Evolutionary conservation across 2,329 filamentous ascomycete genomes (phyloP).

Genomic region (Colletotrichum filicis): DNA sequence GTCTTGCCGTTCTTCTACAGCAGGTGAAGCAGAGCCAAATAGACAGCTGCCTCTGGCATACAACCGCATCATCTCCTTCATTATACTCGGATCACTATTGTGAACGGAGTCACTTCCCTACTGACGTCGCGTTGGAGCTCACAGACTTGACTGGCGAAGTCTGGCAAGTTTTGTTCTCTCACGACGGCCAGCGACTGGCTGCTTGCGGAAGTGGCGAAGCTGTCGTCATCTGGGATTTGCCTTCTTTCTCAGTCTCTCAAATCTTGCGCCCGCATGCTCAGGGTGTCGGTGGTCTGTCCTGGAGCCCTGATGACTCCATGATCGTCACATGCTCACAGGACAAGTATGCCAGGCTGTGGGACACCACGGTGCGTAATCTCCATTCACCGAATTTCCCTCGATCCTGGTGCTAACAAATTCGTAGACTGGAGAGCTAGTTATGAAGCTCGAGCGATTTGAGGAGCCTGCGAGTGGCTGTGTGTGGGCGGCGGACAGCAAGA

Average conservation of each 20-base stretch:
- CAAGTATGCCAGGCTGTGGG: constrained; percentile 79
- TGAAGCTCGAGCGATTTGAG: constrained; percentile 75
- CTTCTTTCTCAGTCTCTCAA: constrained; percentile 72
- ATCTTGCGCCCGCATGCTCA: constrained; percentile 72
- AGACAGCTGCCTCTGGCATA: constrained; percentile 87
- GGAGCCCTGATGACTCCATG: constrained; percentile 91
- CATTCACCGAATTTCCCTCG: too few species aligned
- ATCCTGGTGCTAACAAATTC: not conserved
- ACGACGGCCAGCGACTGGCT: constrained; percentile 84
- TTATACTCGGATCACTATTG: constrained; percentile 91
- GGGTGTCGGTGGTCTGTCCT: constrained; percentile 83
- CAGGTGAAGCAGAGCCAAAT: constrained; percentile 89
- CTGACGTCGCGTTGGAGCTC: constrained; percentile 76
- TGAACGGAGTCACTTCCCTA: constrained; percentile 82
- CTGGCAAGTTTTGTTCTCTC: constrained; percentile 92
- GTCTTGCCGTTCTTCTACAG: constrained; percentile 82
- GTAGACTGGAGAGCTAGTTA: constrained; percentile 72
- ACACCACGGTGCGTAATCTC: constrained; percentile 67
- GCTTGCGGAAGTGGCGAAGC: constrained; percentile 81
- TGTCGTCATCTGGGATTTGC: constrained; percentile 85
- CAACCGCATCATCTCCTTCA: constrained; percentile 80
- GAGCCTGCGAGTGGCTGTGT: constrained; percentile 89
- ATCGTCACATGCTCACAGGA: constrained; percentile 87
- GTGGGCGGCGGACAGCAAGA: constrained; percentile 84
- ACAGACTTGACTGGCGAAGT: constrained; percentile 83